Percentiles rank a stretch among this genome's conserved stretches.
Evolutionary conservation across 2,329 filamentous ascomycete genomes (phyloP).

Genomic region (Tolypocladium sp.): DNA sequence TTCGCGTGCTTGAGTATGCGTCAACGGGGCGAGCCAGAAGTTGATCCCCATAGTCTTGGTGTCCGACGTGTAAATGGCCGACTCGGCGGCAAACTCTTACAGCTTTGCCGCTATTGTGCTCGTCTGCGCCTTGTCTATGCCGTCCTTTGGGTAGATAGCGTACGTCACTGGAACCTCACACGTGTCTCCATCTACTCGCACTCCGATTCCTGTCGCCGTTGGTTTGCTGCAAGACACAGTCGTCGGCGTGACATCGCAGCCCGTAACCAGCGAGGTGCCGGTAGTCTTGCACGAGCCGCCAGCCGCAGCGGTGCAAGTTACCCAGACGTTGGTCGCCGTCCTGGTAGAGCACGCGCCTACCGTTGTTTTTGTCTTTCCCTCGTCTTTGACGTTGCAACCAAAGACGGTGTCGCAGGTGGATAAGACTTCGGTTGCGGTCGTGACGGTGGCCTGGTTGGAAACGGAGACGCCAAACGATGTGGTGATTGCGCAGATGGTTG

Average conservation of each 20-base stretch:
- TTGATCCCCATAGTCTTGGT: neutral
- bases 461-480: too few relatives aligned
- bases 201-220: neutral
- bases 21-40: neutral
- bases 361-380: too few relatives aligned
- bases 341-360: too few relatives aligned
- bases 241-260: neutral
- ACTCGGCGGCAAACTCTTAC: neutral
- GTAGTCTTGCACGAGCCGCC: too few relatives aligned
- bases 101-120: neutral
- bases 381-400: too few relatives aligned
- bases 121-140: neutral
- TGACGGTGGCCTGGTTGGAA: neutral
- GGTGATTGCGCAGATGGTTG: too few relatives aligned
- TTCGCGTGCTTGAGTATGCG: neutral
- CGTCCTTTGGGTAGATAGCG: neutral
- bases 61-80: neutral
- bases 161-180: neutral
- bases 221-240: neutral
- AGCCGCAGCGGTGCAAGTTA: too few relatives aligned
- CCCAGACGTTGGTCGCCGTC: too few relatives aligned
- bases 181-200: neutral
- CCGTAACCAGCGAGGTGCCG: neutral
- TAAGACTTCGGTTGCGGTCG: neutral
- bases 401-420: neutral